Base-by-base conservation (phyloP, 2,329 filamentous ascomycete species). In the Aspergillus melleus region DNA sequence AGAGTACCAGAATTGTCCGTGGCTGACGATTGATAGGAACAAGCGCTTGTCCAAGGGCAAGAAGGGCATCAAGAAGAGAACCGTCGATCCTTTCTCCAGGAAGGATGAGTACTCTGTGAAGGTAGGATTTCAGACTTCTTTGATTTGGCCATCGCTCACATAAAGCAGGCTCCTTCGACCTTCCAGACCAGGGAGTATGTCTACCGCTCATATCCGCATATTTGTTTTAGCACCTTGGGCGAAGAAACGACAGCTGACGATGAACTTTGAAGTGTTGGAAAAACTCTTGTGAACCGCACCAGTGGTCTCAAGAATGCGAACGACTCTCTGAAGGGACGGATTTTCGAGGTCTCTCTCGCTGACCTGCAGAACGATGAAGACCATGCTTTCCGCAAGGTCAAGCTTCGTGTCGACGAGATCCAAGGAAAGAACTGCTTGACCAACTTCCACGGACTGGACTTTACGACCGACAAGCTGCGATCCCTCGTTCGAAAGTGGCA, bases 11-110 rank as follows among this genome's bases (percentile, higher is more conserved):
- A n/a, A 26, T 54, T 49, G 20, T 46, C 22, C 32, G 32, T 59
- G 61, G 55, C 66, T 68, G 54, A 68, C 60, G 19, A 42, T 52
- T 60, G 59, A 29, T 73, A 92, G 90, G 91, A 99, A 99, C 90
- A 99, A 99, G 92, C 92, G 95, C 88, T 89, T 99, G 86, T 98
- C 95, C 72, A 99, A 99, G 89, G 95, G 95, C 86, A 99, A 98
- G 92, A 99, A 99, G 89, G 94, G 95, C 83, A 87, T 98, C 81
- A 98, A 98, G 92, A 98, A 99, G 94, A 94, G 94, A 86, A 94
- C 93, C 77, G 85, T 90, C 75, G 95, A 99, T 83, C 94, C 95
- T 77, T 98, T 98, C 87, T 88, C 93, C 77, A 91, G 94, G 80
- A 99, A 99, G 88, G 95, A 98, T 82, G 98, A 96, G 91, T 99